Evolutionary conservation across 495 filamentous ascomycete genomes (phyloP).

Genomic region (Penicillium lividum): DNA sequence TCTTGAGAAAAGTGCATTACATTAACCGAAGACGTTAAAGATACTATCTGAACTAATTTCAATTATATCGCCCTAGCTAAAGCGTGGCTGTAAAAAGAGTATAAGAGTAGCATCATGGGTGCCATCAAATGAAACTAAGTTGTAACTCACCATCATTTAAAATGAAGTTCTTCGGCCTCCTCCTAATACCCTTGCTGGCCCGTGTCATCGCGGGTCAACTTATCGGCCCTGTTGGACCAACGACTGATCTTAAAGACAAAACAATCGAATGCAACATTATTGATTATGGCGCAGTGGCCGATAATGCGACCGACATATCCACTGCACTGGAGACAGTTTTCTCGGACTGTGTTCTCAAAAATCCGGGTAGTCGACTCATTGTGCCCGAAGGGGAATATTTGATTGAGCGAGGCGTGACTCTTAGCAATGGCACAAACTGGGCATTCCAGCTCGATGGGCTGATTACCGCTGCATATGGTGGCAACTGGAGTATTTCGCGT

Average conservation of each 20-base stretch:
- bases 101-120: not conserved
- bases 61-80: not conserved
- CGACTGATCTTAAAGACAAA: conserved; percentile 31
- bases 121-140: not conserved
- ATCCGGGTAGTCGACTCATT: conserved; percentile 33
- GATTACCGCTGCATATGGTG: conserved; percentile 37
- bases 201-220: conserved; percentile 15
- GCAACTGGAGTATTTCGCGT: conserved; percentile 36
- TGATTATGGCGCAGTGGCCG: conserved; percentile 45
- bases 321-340: conserved; percentile 40
- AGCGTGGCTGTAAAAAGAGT: not conserved
- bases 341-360: conserved; percentile 32
- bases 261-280: conserved; percentile 44
- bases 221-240: conserved; percentile 37
- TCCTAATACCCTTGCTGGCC: not conserved
- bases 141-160: not conserved
- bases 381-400: conserved; percentile 46
- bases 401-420: conserved; percentile 28
- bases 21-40: not conserved
- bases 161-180: not conserved
- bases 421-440: conserved; percentile 38
- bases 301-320: conserved; percentile 44
- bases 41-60: not conserved
- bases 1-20: not conserved
- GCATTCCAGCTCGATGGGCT: conserved; percentile 47